Base-by-base conservation (phyloP, 2,329 filamentous ascomycete genomes). In the Penicillium hesseltinei region DNA sequence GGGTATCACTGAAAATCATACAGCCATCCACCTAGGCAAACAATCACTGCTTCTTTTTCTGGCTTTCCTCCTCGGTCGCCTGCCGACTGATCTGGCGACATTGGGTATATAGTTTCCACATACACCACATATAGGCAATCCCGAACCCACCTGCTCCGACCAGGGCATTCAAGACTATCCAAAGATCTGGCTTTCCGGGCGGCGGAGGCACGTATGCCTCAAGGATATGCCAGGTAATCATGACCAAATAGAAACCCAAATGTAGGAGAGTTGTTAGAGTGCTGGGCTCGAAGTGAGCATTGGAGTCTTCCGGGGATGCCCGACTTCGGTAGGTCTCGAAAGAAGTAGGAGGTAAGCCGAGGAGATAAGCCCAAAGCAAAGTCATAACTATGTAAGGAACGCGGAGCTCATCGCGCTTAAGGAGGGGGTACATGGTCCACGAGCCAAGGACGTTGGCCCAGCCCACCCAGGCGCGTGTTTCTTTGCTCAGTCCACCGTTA, bases 351-450 rank as follows among this genome's bases (percentile, higher is more conserved):
- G 93, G 92, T 2, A 97, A 81, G 2, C 92, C 93, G 10, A 99
- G 80, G 1, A 99, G 82, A 71, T 94, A 97, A 0, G 91, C 88
- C 93, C 94, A 99, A 1, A 99, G 82, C 2, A 93, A 79, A 0
- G 90, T 90, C 31, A 97, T 78, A 13, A 96, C 89, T 36, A 85
- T 84, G 70, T 99, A 99, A 0, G 95, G 94, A 10, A 96, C 81
- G 13, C 84, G 81, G 9, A 99, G 80, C 43, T 92, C 89, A 57
- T 97, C 94, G 46, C 93, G 86, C 67, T 89, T 85, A 36, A 99
- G 83, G 7, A 99, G 80, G 0, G 94, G 94, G 70, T 91, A 99
- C 84, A 97, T 88, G 6, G 94, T 97, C 91, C 92, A 97, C 33
- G 84, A 85, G 9, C 89, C 93, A 11, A 97, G 82, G 15, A 94